A percentile compares a stretch with the other conserved stretches of the same genome.
Evolutionary conservation across 169 alveolate species (phyloP).

Genomic region (Cardiosporidium cionae): DNA sequence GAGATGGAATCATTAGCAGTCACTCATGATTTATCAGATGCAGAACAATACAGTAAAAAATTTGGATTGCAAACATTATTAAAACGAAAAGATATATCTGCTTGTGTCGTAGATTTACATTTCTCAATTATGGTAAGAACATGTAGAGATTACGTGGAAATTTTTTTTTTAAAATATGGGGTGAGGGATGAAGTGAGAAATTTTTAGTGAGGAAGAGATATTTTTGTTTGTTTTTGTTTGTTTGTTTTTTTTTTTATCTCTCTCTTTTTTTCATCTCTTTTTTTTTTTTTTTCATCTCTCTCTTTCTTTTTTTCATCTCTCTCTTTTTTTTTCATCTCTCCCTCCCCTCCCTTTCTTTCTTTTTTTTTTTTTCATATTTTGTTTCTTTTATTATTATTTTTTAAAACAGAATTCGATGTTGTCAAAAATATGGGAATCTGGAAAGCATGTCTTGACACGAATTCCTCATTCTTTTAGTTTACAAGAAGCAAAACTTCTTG

Average conservation of each 20-base stretch:
- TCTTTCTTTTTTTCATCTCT: not conserved
- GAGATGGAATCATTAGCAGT: not conserved
- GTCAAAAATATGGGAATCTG: constrained; percentile 8
- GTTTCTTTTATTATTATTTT: not conserved
- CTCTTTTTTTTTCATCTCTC: too few relatives aligned
- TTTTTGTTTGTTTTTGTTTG: not conserved
- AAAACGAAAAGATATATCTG: not conserved
- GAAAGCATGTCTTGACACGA: constrained; percentile 31
- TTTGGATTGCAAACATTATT: not conserved
- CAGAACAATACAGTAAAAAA: not conserved
- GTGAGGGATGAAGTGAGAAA: too few relatives aligned
- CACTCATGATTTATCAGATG: not conserved
- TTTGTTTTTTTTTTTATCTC: not conserved
- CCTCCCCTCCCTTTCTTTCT: not conserved
- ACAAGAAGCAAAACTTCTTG: constrained; percentile 5
- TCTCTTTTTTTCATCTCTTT: not conserved
- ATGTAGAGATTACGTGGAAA: too few relatives aligned
- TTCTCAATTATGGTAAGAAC: not conserved
- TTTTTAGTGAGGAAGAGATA: not conserved
- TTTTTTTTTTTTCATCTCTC: not conserved
- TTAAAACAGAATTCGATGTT: constrained; percentile 18
- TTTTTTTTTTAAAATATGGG: too few relatives aligned
- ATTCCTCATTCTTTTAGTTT: constrained; percentile 17
- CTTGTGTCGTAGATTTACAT: not conserved
- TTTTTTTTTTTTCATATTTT: not conserved